A percentile compares a stretch with the other conserved stretches of the same genome.
Evolutionary conservation across 2,329 filamentous ascomycete genomes (phyloP).

Genomic region (Didymella glomerata): DNA sequence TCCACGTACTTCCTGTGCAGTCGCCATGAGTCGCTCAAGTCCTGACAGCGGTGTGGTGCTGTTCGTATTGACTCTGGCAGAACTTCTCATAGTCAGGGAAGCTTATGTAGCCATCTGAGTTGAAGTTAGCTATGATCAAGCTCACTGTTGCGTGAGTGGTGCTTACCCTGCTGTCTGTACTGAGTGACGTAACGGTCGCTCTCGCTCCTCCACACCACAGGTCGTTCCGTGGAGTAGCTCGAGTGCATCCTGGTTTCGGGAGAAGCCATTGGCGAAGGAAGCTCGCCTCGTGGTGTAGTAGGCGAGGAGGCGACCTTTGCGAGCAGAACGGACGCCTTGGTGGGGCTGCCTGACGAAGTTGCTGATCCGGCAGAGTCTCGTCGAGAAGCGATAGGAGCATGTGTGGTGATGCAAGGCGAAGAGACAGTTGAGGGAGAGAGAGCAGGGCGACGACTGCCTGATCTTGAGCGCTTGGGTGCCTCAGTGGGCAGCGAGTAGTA

Average conservation of each 20-base stretch:
- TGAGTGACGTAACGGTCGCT: constrained; percentile 50
- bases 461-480: constrained; percentile 45
- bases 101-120: constrained; percentile 69
- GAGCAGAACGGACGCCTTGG: constrained; percentile 54
- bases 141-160: constrained; percentile 5
- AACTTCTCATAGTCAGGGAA: constrained; percentile 77
- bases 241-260: constrained; percentile 41
- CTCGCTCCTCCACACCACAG: constrained; percentile 48
- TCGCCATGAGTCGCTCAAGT: constrained; percentile 35
- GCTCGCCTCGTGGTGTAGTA: constrained; percentile 49
- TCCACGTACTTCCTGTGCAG: constrained; percentile 2
- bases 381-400: constrained; percentile 51
- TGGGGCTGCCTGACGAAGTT: constrained; percentile 50
- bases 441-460: constrained; percentile 53
- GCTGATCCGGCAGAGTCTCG: constrained; percentile 47
- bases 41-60: constrained; percentile 43
- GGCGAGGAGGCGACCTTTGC: constrained; percentile 56
- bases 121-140: constrained; percentile 26
- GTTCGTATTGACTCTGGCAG: constrained; percentile 53
- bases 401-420: constrained; percentile 55
- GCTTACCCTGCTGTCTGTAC: constrained; percentile 50
- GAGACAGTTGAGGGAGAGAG: constrained; percentile 57
- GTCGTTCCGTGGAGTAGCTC: constrained; percentile 42
- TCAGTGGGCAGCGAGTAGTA: constrained; percentile 52
- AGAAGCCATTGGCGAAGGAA: constrained; percentile 42